Percentiles rank a stretch among this genome's conserved stretches.
Evolutionary conservation across 495 filamentous ascomycete genomes (phyloP).

Genomic region (Chaetomium fimeti): DNA sequence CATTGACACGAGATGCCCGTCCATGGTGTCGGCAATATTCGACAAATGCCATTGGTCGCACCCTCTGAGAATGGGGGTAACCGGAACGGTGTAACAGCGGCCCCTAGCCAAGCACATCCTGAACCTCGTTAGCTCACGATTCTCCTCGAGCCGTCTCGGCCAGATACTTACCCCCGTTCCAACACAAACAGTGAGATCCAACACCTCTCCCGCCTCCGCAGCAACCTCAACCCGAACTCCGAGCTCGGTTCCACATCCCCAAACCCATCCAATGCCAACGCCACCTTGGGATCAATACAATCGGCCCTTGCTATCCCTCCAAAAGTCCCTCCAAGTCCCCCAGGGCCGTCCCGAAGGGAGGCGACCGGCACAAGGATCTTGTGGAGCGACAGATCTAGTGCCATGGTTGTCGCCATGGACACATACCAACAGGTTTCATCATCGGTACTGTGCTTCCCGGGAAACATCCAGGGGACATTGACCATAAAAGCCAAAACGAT

Average conservation of each 20-base stretch:
- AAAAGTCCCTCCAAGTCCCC: conserved; percentile 14
- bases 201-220: conserved; percentile 63
- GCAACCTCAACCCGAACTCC: conserved; percentile 56
- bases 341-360: conserved; percentile 49
- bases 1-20: conserved; percentile 67
- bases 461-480: conserved; percentile 75
- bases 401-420: conserved; percentile 65
- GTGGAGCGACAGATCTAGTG: conserved; percentile 65
- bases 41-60: conserved; percentile 68
- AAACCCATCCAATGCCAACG: conserved; percentile 66
- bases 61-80: conserved; percentile 61
- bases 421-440: conserved; percentile 72
- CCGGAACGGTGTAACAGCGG: conserved; percentile 63
- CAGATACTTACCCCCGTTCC: conserved; percentile 46
- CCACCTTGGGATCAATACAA: conserved; percentile 63
- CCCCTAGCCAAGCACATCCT: conserved; percentile 69
- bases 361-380: conserved; percentile 62
- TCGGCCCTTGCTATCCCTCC: conserved; percentile 58
- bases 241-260: conserved; percentile 60
- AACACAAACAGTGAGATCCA: conserved; percentile 72
- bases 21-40: conserved; percentile 61
- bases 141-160: neutral
- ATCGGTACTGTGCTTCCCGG: conserved; percentile 63
- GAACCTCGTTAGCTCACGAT: conserved; percentile 11
- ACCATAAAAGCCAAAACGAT: conserved; percentile 73